Evolutionary conservation across 805 yeast genomes (phyloP), one percentile per base, ranked within the genome.

Genomic region (Nematodospora valgi): DNA sequence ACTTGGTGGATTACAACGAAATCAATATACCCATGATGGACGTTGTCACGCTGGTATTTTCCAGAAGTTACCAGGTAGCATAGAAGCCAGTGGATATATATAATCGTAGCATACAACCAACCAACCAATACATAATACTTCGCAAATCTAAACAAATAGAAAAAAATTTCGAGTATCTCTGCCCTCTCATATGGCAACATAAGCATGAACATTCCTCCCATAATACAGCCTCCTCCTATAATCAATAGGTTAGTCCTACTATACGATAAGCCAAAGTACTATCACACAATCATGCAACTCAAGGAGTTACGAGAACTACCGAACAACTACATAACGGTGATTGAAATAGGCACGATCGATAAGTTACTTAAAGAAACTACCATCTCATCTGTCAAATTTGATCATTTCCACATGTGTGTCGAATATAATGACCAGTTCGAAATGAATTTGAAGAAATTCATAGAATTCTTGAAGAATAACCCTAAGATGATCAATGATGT

Each of bases 371-470:
- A 25, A 14, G 48, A 45, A 34, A 23, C 30, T 14, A 30, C 30
- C 7, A 26, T 46, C 4, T 39, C 47, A n/a, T 37, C 41, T 22
- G 33, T 30, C 24, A 41, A 29, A 20, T 56, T 40, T 38, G 49
- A 53, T 32, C 45, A 43, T 28, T 27, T 60, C 19, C 57, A 56
- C 40, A 45, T 62, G 26, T 54, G 56, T 37, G 44, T 62, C 12
- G 69, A 61, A 39, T 62, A 59, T 38, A 56, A 47, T 38, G 54
- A 47, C 24, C 49, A 52, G 15, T 59, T 61, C 43, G 55, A 49
- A 17, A n/a, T 15, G 10, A 49, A 58, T 37, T 32, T 59, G 34
- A 43, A 42, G 12, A 41, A 32, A 26, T 42, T 56, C 18, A 41
- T 42, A 18, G 44, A 46, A 2, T 58, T 58, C 36, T 38, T 62